Base-by-base conservation (phyloP, 2,329 filamentous ascomycete species). In the Beauveria sp. region DNA sequence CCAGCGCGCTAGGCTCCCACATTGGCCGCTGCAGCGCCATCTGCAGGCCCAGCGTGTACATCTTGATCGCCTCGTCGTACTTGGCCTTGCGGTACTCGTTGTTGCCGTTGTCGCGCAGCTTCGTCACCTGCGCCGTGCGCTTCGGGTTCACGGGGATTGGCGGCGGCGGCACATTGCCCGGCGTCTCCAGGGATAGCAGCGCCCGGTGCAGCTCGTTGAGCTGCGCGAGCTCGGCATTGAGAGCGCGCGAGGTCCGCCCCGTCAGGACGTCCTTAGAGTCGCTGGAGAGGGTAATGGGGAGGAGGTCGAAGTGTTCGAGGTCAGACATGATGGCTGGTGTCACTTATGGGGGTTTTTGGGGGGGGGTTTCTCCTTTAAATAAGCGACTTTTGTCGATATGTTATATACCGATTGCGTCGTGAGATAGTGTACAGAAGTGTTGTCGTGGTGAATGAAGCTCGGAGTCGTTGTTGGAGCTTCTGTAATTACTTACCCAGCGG, bases 121-220 rank as follows among this genome's bases (percentile, higher is more conserved):
- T 98, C 76, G 82, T 85, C 75, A 99, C 89, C 72, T 93, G 87
- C 42, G 90, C 91, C 66, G 84, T 88, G 71, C 93, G 91, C 79
- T 97, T 96, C 57, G 91, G 93, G 80, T 96, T 96, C 65, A 97
- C 88, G 63, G 93, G 93, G 48, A 96, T 83, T 0, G 95, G 95
- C 0, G 93, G 89, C 5, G 93, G 92, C 0, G 93, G 93, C 22
- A 91, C 80, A 53, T 77, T 81, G 63, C 84, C 82, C 6, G 88
- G 84, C 34, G 79, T 74, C 50, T 85, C 81, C 67, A 91, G 83
- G 10, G 67, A 66, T 8, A 63, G 57, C 22, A 63, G 53, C 8
- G 62, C 43, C 26, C 52, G 51, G 62, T 61, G 62, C 22, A 63
- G 58, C 22, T 34, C 58, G 48, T 63, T 63, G 57, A 63, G 62